Percentiles rank a stretch among this genome's conserved stretches.
Evolutionary conservation across 2,329 filamentous ascomycete species (phyloP).

Genomic region (Fusarium keratoplasticum): DNA sequence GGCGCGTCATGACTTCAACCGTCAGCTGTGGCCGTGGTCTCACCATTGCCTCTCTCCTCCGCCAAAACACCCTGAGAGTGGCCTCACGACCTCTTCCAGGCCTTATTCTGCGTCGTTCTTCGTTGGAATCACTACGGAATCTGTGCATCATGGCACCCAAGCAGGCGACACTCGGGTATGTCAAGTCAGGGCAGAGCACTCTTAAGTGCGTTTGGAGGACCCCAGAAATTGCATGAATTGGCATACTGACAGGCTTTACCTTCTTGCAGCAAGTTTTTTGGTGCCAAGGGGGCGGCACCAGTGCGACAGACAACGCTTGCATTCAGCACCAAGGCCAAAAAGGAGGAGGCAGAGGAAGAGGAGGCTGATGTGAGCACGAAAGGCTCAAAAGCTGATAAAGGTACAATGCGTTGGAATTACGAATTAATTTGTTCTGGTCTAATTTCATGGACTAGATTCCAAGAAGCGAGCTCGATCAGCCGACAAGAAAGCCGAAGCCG

Average conservation of each 20-base stretch:
- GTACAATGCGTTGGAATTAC: conserved; percentile 40
- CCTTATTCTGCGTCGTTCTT: conserved; percentile 12
- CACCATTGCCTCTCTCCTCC: conserved; percentile 31
- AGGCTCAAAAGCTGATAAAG: conserved; percentile 53
- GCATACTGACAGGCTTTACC: conserved; percentile 12
- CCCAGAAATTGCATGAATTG: not conserved
- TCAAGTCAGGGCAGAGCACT: conserved; percentile 78
- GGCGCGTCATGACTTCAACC: conserved; percentile 50
- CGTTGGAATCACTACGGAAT: conserved; percentile 12
- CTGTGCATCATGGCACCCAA: conserved; percentile 64
- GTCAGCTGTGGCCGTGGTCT: conserved; percentile 37
- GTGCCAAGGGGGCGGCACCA: conserved; percentile 64
- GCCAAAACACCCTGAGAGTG: conserved; percentile 18
- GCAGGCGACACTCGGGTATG: conserved; percentile 91
- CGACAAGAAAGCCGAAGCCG: conserved; percentile 23
- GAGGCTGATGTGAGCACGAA: conserved; percentile 48
- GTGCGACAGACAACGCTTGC: conserved; percentile 83
- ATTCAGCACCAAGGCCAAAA: conserved; percentile 72
- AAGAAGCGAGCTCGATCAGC: conserved; percentile 59
- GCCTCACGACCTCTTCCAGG: conserved; percentile 8
- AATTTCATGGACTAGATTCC: conserved; percentile 47
- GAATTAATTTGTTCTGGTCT: not conserved
- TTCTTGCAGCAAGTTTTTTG: conserved; percentile 83
- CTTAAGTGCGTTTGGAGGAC: conserved; percentile 69
- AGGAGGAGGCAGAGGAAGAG: conserved; percentile 48